Evolutionary conservation across 352 stramenopile genomes (phyloP), one percentile per base, ranked within the genome.

Genomic region (Globisporangium sylvaticum): DNA sequence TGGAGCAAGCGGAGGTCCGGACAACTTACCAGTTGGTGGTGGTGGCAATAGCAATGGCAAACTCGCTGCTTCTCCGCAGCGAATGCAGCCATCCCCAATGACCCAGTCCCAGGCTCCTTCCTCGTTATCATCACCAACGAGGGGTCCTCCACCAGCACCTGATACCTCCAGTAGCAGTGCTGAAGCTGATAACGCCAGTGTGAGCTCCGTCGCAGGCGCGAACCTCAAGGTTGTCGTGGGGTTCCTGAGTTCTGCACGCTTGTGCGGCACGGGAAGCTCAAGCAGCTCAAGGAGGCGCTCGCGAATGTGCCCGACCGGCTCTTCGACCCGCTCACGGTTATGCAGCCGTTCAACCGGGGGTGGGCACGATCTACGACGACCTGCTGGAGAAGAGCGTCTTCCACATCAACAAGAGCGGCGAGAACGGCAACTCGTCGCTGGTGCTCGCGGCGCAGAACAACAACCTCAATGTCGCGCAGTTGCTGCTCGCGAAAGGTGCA

Each of bases 321-420:
- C n/a, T 98, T 98, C 62, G 91, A 98, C 68, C 37, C 67, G 15
- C 74, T 87, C 29, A 83, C 84, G 6, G 76, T 97, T 27, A 71
- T 76, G 48, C 76, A 79, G 60, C 76, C 82, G 62, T 97, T 94
- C 69, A 73, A 84, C 15, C 63, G 12, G 90, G 89, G 7, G 80
- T 94, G 29, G 94, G 95, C 52, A 98, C 96, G 31, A 72, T 92
- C 31, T 98, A 98, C 78, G 85, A 87, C 62, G 85, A 97, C 29
- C 53, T 86, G 25, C 86, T 98, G 63, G 90, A 97, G 74, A 91
- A 97, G 70, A 89, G 86, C 34, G 83, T 84, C 42, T 97, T 98
- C 75, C 77, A 91, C 62, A 74, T 97, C 39, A 94, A 98, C 75
- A 89, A 89, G 62, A 75, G 87, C 62, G 92, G 98, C 73, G 85